Percentiles rank a stretch among this genome's conserved stretches.
Evolutionary conservation across 352 stramenopile genomes (phyloP).

Genomic region (Phytophthora agathidicida): DNA sequence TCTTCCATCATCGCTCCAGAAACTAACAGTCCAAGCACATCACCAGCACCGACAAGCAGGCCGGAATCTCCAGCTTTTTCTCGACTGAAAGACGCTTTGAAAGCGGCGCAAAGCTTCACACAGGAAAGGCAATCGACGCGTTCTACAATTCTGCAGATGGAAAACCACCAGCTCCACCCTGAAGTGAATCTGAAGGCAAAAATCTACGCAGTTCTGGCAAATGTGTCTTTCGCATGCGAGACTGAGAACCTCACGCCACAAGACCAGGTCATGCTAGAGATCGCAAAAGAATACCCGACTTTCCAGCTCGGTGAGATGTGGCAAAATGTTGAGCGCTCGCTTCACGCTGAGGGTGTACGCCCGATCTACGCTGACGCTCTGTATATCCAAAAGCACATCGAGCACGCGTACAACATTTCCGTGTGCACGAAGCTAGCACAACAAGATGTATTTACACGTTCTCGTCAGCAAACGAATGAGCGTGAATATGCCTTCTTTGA

Average conservation of each 20-base stretch:
- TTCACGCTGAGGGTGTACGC: slow-evolving; percentile 66
- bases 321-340: slow-evolving; percentile 67
- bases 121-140: slow-evolving; percentile 14
- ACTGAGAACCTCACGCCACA: slow-evolving; percentile 38
- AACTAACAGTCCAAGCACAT: background rate
- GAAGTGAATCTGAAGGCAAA: slow-evolving; percentile 77
- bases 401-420: slow-evolving; percentile 73
- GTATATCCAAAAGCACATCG: slow-evolving; percentile 74
- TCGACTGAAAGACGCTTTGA: slow-evolving; percentile 71
- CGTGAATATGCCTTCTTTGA: slow-evolving; percentile 57
- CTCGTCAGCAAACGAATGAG: slow-evolving; percentile 12
- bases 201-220: slow-evolving; percentile 70
- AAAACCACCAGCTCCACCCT: slow-evolving; percentile 40
- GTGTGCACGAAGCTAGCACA: slow-evolving; percentile 70
- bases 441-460: slow-evolving; percentile 48
- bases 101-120: slow-evolving; percentile 46
- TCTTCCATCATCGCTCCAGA: slow-evolving; percentile 46
- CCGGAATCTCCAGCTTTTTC: slow-evolving; percentile 71
- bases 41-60: slow-evolving; percentile 18
- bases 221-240: slow-evolving; percentile 58
- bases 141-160: slow-evolving; percentile 42
- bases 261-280: slow-evolving; percentile 74
- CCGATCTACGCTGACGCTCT: slow-evolving; percentile 79
- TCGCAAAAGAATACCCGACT: slow-evolving; percentile 74
- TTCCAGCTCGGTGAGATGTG: slow-evolving; percentile 77